Conservation (phyloP, 148 eudicot species). For the Spergularia bocconei region DNA sequence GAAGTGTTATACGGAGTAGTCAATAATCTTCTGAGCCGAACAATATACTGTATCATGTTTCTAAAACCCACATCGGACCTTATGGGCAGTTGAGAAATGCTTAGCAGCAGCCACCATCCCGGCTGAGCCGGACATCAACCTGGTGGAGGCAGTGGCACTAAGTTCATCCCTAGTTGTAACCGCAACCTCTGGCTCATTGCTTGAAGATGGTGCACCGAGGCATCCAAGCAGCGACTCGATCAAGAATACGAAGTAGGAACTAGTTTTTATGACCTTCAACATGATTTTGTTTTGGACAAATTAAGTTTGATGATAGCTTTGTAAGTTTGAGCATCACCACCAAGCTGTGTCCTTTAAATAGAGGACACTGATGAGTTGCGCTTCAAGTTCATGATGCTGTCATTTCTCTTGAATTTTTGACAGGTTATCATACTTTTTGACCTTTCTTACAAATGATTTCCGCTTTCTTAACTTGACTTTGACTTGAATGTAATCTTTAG, state of each 20-base stretch:
- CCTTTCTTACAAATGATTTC: neutral
- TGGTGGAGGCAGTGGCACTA: neutral
- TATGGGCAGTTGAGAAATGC: constrained; percentile 29
- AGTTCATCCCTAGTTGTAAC: neutral
- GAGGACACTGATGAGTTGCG: constrained; percentile 16
- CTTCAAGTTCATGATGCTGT: neutral
- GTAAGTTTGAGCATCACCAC: neutral
- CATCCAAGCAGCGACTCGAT: constrained; percentile 14
- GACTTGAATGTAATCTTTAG: neutral
- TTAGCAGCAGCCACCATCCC: constrained; percentile 22
- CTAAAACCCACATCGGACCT: constrained; percentile 6
- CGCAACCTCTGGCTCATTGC: neutral
- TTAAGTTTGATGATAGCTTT: neutral
- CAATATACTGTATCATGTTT: no score
- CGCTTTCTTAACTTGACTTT: constrained; percentile 3
- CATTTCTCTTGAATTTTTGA: neutral
- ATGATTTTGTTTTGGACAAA: neutral
- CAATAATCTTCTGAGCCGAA: no score
- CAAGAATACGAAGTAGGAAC: constrained; percentile 12
- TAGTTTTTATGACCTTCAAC: constrained; percentile 23
- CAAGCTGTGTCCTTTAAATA: constrained; percentile 13
- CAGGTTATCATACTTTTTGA: neutral
- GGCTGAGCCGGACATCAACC: neutral
- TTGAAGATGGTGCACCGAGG: constrained; percentile 8
- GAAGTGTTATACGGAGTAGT: no score